These are phyloP conservation scores for Aspergillus fumigatus DNA, from an alignment of 2,329 filamentous ascomycete genomes.

Conservation along the genomic window DNA sequence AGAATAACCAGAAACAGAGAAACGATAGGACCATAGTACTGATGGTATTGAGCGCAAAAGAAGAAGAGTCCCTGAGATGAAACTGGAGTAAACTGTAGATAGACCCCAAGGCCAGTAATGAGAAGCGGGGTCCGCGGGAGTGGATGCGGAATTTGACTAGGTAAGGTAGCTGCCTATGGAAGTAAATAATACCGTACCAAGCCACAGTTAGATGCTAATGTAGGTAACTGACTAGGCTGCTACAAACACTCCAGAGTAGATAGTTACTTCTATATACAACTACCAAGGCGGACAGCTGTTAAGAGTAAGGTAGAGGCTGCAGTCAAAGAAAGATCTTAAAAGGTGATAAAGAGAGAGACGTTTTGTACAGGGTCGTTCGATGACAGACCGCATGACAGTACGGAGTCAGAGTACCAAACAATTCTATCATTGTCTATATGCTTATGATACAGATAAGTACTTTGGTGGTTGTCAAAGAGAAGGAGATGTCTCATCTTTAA, in stretches of 20 bases:
- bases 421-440: no score
- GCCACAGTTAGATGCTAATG: no score
- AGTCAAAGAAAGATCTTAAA: neutral
- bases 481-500: no score
- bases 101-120: neutral
- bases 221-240: neutral
- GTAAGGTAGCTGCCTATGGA: no score
- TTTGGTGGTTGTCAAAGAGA: no score
- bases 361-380: no score
- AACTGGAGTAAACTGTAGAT: neutral
- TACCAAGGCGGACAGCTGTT: neutral
- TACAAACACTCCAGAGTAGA: neutral
- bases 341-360: no score
- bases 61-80: neutral
- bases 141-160: neutral
- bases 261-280: neutral
- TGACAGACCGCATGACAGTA: no score
- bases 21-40: constrained; percentile 2
- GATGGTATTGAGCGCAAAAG: constrained; percentile 1
- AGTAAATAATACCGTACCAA: no score
- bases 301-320: neutral
- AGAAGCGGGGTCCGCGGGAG: neutral
- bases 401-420: no score
- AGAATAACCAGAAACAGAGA: constrained; percentile 1
- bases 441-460: no score